phyloP scores from a whole-genome alignment of 73 alveolate genomes.

The Strombidium stylifer region DNA sequence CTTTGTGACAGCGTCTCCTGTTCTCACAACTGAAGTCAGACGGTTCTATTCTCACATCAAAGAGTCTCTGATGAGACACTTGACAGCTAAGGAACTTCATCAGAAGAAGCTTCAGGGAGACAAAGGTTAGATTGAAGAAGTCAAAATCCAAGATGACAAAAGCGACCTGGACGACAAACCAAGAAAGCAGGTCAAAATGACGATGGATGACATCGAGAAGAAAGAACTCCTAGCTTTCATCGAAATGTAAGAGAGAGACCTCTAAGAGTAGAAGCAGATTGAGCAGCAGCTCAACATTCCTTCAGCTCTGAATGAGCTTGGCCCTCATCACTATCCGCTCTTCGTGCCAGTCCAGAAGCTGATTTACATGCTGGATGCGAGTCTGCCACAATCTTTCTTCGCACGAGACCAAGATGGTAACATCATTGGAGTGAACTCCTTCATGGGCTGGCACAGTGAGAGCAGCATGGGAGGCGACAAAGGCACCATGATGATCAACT shows the following conservation, averaged over 20 bases:
- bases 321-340: conserved; percentile 75
- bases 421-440: conserved; percentile 58
- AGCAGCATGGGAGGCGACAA: too few relatives aligned
- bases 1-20: conserved; percentile 74
- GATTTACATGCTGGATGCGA: conserved; percentile 80
- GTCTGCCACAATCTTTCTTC: conserved; percentile 75
- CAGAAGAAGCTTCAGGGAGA: not conserved
- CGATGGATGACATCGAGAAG: conserved; percentile 6
- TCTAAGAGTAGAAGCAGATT: conserved; percentile 60
- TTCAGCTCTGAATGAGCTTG: conserved; percentile 53
- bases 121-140: conserved; percentile 20
- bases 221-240: conserved; percentile 22
- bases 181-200: not conserved
- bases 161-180: not conserved
- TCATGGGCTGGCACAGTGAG: conserved; percentile 81
- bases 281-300: conserved; percentile 58
- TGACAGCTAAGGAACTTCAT: conserved; percentile 35
- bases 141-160: conserved; percentile 6
- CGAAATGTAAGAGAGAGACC: conserved; percentile 49
- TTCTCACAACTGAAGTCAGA: conserved; percentile 74
- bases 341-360: conserved; percentile 77
- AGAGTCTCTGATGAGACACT: conserved; percentile 3
- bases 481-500: conserved; percentile 76
- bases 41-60: conserved; percentile 52
- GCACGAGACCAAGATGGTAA: conserved; percentile 60